Percentiles rank a stretch among this genome's conserved stretches.
Evolutionary conservation across 139 green algal species (phyloP).

Genomic region (Chlorella sp.): DNA sequence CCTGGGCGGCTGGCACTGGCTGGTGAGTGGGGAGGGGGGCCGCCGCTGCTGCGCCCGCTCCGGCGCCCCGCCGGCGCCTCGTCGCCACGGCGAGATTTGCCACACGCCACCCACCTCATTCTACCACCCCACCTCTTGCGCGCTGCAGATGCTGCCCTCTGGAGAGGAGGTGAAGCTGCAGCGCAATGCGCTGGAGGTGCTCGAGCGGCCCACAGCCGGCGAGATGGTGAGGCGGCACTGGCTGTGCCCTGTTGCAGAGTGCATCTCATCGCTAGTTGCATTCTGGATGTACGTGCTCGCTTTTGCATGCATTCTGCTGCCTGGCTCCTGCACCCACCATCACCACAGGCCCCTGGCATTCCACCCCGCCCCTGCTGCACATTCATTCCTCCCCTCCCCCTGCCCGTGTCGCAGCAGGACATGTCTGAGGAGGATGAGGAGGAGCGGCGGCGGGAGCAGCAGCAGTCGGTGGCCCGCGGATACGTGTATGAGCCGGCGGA

Average conservation of each 20-base stretch:
- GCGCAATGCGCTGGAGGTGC: conserved; percentile 77
- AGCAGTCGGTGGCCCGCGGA: background rate
- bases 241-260: too few species aligned
- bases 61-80: background rate
- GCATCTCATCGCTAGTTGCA: too few species aligned
- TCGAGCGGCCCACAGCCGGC: conserved; percentile 59
- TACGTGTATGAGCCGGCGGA: conserved; percentile 20
- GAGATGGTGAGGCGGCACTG: conserved; percentile 36
- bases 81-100: background rate
- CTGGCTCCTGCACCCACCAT: too few species aligned
- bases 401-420: too few species aligned
- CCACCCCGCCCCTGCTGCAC: too few species aligned
- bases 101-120: background rate
- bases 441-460: conserved; percentile 22
- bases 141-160: conserved; percentile 57
- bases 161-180: conserved; percentile 81
- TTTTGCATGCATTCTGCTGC: too few species aligned
- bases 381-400: too few species aligned
- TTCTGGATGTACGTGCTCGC: too few species aligned
- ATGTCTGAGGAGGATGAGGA: conserved; percentile 42
- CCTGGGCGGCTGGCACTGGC: conserved; percentile 83
- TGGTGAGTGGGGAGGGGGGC: conserved; percentile 42
- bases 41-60: background rate
- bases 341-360: too few species aligned
- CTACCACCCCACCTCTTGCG: background rate